phyloP scores from a whole-genome alignment of 345 rosid species.

The Aurinia saxatilis region DNA sequence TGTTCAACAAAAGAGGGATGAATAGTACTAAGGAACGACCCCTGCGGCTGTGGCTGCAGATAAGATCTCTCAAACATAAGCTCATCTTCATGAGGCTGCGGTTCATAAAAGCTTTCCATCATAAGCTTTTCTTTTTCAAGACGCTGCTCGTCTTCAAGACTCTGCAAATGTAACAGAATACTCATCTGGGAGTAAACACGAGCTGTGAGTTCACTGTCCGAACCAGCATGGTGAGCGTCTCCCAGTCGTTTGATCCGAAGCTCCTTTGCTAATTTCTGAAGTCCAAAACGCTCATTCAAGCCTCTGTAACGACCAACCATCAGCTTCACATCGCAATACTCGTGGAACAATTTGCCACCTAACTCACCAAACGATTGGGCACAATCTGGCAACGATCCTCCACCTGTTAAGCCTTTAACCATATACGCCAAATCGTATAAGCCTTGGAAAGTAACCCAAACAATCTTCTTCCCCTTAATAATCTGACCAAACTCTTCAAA shows the following conservation, averaged over 20 bases:
- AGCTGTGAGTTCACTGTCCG: conserved; percentile 18
- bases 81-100: background rate
- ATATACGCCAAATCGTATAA: conserved; percentile 12
- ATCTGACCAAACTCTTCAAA: background rate
- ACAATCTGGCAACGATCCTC: background rate
- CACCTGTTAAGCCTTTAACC: background rate
- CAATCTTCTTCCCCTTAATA: background rate
- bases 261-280: background rate
- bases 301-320: background rate
- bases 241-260: background rate
- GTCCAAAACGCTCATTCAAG: background rate
- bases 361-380: background rate
- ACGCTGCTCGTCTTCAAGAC: no score
- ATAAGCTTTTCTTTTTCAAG: no score
- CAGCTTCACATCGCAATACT: background rate
- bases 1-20: background rate
- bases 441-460: conserved; percentile 9
- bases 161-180: no score
- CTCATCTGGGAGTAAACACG: background rate
- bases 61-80: no score
- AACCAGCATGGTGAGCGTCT: conserved; percentile 21
- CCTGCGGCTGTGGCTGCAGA: background rate
- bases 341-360: background rate
- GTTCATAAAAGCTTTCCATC: no score
- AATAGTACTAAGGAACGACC: background rate